Conservation (phyloP, 2,329 filamentous ascomycete species). For the Dendrostoma leiphaemia region DNA sequence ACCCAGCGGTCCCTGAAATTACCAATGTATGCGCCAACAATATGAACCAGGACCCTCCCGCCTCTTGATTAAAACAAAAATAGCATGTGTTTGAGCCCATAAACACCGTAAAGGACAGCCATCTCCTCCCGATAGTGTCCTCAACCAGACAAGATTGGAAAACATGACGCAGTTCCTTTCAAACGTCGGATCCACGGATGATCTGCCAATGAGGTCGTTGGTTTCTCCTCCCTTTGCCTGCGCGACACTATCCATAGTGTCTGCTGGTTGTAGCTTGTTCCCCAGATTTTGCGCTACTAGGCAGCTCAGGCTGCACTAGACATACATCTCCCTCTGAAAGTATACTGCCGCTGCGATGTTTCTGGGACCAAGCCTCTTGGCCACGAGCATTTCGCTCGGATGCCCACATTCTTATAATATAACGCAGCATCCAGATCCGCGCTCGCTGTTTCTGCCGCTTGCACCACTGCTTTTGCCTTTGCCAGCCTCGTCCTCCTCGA, state of each 20-base stretch:
- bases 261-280: not conserved
- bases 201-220: not conserved
- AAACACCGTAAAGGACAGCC: slow-evolving; percentile 2
- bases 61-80: slow-evolving; percentile 12
- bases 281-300: not conserved
- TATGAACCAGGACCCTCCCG: slow-evolving; percentile 3
- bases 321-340: not conserved
- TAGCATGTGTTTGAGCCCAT: slow-evolving; percentile 1
- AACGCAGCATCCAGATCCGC: slow-evolving; percentile 47
- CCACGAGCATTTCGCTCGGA: not conserved
- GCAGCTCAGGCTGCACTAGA: not conserved
- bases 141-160: not conserved
- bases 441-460: slow-evolving; percentile 38
- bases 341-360: too few species aligned
- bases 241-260: too few species aligned
- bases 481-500: slow-evolving; percentile 76
- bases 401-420: slow-evolving; percentile 40
- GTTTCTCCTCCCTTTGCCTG: not conserved
- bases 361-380: not conserved
- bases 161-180: too few species aligned
- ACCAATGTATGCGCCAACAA: slow-evolving; percentile 17
- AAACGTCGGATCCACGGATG: not conserved
- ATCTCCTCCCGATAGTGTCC: not conserved
- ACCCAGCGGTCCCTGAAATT: slow-evolving; percentile 9
- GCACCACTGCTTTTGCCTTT: slow-evolving; percentile 53